These are phyloP conservation scores for fission yeast (Schizosaccharomyces pombe) DNA, from an alignment of 805 yeast genomes.

Conservation along the genomic window ASM294v3 CU329670.1:4679501-4680000, in stretches of 20 bases:
- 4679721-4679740: slow-evolving; percentile 43
- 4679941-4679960: too few species aligned
- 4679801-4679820: slow-evolving; percentile 39
- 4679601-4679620: background rate
- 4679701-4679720: slow-evolving; percentile 70
- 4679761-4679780: slow-evolving; percentile 21
- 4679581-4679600: background rate
- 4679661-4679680: background rate
- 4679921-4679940: too few species aligned
- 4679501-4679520: slow-evolving; percentile 49
- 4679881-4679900: too few species aligned
- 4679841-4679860: slow-evolving; percentile 16
- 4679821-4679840: slow-evolving; percentile 77
- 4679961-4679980: too few species aligned
- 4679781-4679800: slow-evolving; percentile 61
- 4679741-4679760: slow-evolving; percentile 8
- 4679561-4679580: background rate
- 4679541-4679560: slow-evolving; percentile 14
- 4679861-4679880: background rate
- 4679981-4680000: too few species aligned
- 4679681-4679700: slow-evolving; percentile 57
- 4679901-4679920: too few species aligned
- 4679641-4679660: background rate
- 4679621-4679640: slow-evolving; percentile 20
- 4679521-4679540: slow-evolving; percentile 15